Evolutionary conservation across 306 rosid genomes (phyloP).

Genomic region (Sindora glabra): DNA sequence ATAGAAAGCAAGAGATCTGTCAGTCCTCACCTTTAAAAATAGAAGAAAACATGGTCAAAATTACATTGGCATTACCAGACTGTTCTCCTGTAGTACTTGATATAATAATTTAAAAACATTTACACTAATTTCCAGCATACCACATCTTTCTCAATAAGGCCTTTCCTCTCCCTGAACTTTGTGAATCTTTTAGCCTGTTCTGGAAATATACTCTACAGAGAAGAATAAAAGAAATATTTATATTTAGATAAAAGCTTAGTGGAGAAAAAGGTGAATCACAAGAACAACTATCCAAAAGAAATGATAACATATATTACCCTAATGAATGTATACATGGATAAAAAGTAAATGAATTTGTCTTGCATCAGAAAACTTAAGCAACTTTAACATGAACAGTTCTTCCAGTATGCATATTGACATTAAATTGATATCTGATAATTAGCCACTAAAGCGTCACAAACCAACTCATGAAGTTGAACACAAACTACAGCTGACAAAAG

Average conservation of each 20-base stretch:
- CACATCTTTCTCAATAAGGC: conserved; percentile 98
- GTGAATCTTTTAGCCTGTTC: conserved; percentile 92
- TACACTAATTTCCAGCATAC: conserved; percentile 37
- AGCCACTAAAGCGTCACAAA: neutral
- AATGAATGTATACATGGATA: neutral
- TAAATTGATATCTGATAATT: neutral
- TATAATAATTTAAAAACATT: conserved; percentile 7
- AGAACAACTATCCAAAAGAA: neutral
- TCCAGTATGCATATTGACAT: neutral
- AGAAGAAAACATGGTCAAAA: conserved; percentile 16
- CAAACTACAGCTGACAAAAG: neutral
- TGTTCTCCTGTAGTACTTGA: neutral
- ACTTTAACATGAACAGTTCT: neutral
- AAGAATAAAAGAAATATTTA: neutral
- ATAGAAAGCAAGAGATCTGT: conserved; percentile 63
- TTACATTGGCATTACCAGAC: conserved; percentile 18
- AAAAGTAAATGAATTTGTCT: conserved; percentile 7
- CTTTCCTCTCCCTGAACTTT: conserved; percentile 93
- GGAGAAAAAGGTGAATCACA: neutral
- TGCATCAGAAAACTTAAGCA: conserved; percentile 2
- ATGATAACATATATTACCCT: neutral
- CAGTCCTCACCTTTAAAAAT: conserved; percentile 78
- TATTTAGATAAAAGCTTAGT: conserved; percentile 4
- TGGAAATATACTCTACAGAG: conserved; percentile 65
- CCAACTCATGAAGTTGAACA: neutral